Percentiles rank a stretch among this genome's conserved stretches.
Conservation (phyloP, 2,329 filamentous ascomycete genomes). For the Phialophora verrucosa region DNA sequence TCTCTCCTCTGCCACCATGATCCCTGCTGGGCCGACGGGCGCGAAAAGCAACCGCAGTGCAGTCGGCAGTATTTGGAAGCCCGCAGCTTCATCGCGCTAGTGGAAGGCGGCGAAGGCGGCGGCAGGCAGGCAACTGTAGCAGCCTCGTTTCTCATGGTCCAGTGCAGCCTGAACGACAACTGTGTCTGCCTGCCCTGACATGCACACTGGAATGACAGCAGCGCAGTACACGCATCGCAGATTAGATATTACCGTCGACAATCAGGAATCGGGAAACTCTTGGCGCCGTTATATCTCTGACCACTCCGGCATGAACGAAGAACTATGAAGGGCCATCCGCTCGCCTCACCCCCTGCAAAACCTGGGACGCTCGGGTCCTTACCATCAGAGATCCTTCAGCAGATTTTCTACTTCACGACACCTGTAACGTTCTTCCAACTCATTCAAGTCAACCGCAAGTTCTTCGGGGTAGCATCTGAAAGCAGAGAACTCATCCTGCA, state of each 20-base stretch:
- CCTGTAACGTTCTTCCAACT: conserved; percentile 48
- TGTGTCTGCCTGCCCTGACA: background rate
- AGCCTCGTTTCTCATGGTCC: background rate
- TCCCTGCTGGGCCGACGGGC: background rate
- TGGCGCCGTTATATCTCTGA: background rate
- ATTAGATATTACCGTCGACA: background rate
- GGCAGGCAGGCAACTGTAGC: background rate
- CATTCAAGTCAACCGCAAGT: conserved; percentile 45
- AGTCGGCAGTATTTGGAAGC: background rate
- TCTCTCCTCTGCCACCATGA: background rate
- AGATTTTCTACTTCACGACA: conserved; percentile 45
- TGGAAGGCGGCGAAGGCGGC: background rate
- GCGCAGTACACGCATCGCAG: background rate
- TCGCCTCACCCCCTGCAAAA: background rate
- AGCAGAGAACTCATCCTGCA: conserved; percentile 46
- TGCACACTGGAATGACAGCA: background rate
- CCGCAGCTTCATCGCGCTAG: background rate
- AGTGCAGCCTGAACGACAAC: background rate
- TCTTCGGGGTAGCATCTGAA: conserved; percentile 45
- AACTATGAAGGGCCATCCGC: background rate
- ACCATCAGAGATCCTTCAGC: conserved; percentile 50
- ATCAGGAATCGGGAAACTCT: background rate
- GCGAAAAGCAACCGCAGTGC: background rate
- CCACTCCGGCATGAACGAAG: background rate
- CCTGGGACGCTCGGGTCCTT: conserved; percentile 31